phyloP scores from a whole-genome alignment of 257 asterid species.

The Lantana camara region DNA sequence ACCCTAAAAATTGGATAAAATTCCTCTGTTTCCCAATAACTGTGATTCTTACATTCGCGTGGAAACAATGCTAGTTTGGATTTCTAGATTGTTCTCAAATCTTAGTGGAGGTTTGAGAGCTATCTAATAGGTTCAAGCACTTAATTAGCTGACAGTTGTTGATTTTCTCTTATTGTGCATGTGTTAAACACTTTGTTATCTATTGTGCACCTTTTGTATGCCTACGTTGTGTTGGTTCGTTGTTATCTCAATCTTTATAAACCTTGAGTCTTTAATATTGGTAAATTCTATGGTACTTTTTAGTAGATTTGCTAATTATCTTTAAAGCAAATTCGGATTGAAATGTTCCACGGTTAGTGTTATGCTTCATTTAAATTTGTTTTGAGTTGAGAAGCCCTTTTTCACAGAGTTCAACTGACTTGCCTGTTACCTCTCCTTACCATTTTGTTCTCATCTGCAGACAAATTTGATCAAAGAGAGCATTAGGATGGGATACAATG shows the following conservation, averaged over 20 bases:
- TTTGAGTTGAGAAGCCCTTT: too few species aligned
- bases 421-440: constrained; percentile 1
- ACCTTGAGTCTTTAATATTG: not conserved
- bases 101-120: not conserved
- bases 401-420: not conserved
- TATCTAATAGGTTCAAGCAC: not conserved
- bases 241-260: not conserved
- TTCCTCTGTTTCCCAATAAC: not conserved
- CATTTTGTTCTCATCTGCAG: constrained; percentile 43
- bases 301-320: not conserved
- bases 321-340: not conserved
- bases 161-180: not conserved
- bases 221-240: not conserved
- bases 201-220: not conserved
- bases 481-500: constrained; percentile 98
- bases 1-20: not conserved
- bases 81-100: not conserved
- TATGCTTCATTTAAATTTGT: not conserved
- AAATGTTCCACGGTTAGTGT: not conserved
- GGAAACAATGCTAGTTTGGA: not conserved
- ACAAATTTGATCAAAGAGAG: constrained; percentile 97
- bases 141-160: not conserved
- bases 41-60: not conserved
- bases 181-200: not conserved
- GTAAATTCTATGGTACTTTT: not conserved